Evolutionary conservation across 1,284 basidiomycete genomes (phyloP), one percentile per base, ranked within the genome.

Genomic region (Earliella scabrosa): DNA sequence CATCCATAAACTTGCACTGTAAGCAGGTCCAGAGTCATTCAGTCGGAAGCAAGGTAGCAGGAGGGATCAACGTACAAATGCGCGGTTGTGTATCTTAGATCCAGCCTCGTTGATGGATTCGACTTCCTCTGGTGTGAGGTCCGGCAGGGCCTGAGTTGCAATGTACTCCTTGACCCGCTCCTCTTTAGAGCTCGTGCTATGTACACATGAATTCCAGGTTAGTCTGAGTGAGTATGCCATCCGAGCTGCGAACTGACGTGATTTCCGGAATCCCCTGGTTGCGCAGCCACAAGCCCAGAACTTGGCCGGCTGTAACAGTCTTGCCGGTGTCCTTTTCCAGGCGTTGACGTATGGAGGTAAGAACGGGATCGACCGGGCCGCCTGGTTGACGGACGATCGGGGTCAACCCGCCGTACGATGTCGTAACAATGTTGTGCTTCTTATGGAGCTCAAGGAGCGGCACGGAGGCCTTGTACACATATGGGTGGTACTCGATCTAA

Each of bases 401-500:
- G 0, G 83, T 79, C 51, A 84, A 75, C 3, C 85, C 87, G 10
- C 79, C 88, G 63, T 89, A 95, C 0, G 88, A 86, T 31, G 84
- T 82, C 21, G 85, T 78, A 20, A 80, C 75, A 66, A 94, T 93
- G 49, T 82, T 79, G 60, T 88, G 76, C 61, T 88, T 73, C 63
- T 79, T 72, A 65, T 82, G 76, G 41, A 85, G 74, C 21, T 80
- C 78, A 40, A 87, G 70, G 27, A 88, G 79, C 9, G 83, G 77
- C 60, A 79, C 72, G 29, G 82, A 71, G 6, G 80, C 77, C 63
- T 83, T 80, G 76, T 81, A 86, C 39, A 92, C 75, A 70, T 93
- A 92, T 4, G 93, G 91, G 68, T 95, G 91, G 55, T 86, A 83
- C 69, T 95, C 92, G 52, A 95, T 85, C 90, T 88, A 40, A n/a